phyloP scores from a whole-genome alignment of 2,329 filamentous ascomycete genomes.

The Pseudogymnoascus sp. region DNA sequence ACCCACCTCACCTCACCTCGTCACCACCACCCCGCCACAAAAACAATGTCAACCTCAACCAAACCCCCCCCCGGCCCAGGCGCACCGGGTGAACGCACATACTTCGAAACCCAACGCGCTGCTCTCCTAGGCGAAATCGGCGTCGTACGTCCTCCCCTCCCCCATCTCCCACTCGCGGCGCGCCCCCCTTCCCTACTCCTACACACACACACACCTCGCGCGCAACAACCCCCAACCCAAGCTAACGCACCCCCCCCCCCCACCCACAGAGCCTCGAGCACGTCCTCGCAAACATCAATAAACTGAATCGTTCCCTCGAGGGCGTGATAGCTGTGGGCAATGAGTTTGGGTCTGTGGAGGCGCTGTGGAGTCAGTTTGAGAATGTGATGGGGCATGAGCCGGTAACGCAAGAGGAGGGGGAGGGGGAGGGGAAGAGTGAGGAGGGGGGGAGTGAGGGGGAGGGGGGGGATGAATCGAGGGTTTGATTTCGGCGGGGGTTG shows the following conservation, averaged over 20 bases:
- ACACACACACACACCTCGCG: not conserved
- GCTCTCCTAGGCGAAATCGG: slow-evolving; percentile 64
- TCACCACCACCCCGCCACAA: too few relatives aligned
- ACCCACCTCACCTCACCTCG: too few relatives aligned
- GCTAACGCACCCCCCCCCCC: not conserved
- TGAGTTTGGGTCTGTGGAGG: slow-evolving; percentile 94
- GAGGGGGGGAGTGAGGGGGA: slow-evolving; percentile 9
- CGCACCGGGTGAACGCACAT: slow-evolving; percentile 41
- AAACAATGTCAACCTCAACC: slow-evolving; percentile 21
- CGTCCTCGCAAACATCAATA: slow-evolving; percentile 92
- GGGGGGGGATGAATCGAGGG: slow-evolving; percentile 10
- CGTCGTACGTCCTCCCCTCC: slow-evolving; percentile 39
- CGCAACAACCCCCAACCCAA: not conserved
- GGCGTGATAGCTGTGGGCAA: slow-evolving; percentile 88
- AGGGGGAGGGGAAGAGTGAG: slow-evolving; percentile 22
- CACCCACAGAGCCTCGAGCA: slow-evolving; percentile 64
- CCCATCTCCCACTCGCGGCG: not conserved
- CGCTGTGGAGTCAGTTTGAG: slow-evolving; percentile 95
- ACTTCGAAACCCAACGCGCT: slow-evolving; percentile 70
- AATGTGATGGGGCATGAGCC: slow-evolving; percentile 78
- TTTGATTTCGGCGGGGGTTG: not conserved
- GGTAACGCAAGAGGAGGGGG: too few relatives aligned
- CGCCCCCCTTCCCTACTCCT: not conserved
- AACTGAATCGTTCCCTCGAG: slow-evolving; percentile 84
- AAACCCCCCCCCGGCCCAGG: slow-evolving; percentile 16